Evolutionary conservation across 768 basidiomycete species (phyloP).

Genomic region (Boletus reticuloceps): DNA sequence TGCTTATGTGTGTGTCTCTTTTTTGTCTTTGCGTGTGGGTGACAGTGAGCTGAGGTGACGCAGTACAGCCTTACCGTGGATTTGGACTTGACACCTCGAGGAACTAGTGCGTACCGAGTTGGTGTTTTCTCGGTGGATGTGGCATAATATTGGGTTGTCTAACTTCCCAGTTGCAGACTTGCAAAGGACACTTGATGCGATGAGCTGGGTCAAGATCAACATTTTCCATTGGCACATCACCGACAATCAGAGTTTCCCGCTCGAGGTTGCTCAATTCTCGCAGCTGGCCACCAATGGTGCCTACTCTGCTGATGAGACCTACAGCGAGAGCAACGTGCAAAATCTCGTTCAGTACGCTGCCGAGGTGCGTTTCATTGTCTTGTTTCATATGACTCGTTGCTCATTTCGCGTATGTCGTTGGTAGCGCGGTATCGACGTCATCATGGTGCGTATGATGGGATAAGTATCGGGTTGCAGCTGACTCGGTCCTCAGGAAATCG

Average conservation of each 20-base stretch:
- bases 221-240: conserved; percentile 84
- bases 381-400: not conserved
- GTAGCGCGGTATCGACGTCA: conserved; percentile 70
- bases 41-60: not conserved
- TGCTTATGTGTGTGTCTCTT: conserved; percentile 38
- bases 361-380: conserved; percentile 45
- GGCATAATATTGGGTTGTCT: too few relatives aligned
- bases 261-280: conserved; percentile 60
- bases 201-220: conserved; percentile 58
- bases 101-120: conserved; percentile 34
- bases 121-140: not conserved
- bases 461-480: not conserved
- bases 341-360: conserved; percentile 67
- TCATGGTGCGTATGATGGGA: conserved; percentile 38
- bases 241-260: conserved; percentile 80
- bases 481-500: conserved; percentile 56
- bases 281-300: conserved; percentile 63
- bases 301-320: conserved; percentile 56
- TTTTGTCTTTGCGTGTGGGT: not conserved
- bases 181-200: conserved; percentile 47
- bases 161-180: conserved; percentile 41
- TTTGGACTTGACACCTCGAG: conserved; percentile 47
- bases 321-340: conserved; percentile 53
- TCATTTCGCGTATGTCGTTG: not conserved
- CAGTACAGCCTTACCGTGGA: conserved; percentile 35